Base-by-base conservation (phyloP, 1,284 basidiomycete genomes). In the Malassezia restricta region DNA sequence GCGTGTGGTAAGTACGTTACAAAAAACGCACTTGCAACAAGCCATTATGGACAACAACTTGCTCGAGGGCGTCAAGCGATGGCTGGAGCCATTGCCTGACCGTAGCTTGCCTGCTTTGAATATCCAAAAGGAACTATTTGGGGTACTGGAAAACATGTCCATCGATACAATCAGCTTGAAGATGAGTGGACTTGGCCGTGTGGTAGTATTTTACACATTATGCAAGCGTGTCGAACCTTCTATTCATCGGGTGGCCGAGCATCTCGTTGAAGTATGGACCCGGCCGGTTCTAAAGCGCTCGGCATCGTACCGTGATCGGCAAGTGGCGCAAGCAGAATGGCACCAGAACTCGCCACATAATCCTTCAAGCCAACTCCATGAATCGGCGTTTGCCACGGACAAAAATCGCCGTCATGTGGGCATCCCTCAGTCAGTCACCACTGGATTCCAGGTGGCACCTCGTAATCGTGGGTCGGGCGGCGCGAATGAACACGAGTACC, bases 1-100 rank as follows among this genome's bases (percentile, higher is more conserved):
- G 14, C 83, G 86, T 64, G 92, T 94, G 14, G 85, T 94, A 78
- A 83, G 86, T n/a, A 84, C 87, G 4, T 77, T 98, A 56, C 86
- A 91, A 75, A 96, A 94, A 74, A 81, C 82, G 28, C 83, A 87
- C 3, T 80, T 94, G 11, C 83, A 85, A 32, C 87, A 94, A 65
- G 87, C 89, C 3, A 94, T 96, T 66, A 81, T 91, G 56, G 94
- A 98, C 76, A 91, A 91, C 74, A 91, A 92, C 61, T 78, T 96
- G 32, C 79, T 99, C 28, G 87, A 90, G 65, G 89, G 85, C 3
- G 89, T 98, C 50, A 80, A 82, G 50, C 78, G 82, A 37, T 99
- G 90, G 89, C 82, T 99, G 4, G 92, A 98, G 67, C 92, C 94
- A 1, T 81, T 96, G 8, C 86, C 85, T 0, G 90, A 95, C 76